These are phyloP conservation scores for Cardiosporidium cionae DNA, from an alignment of 169 alveolate genomes.

Conservation along the genomic window DNA sequence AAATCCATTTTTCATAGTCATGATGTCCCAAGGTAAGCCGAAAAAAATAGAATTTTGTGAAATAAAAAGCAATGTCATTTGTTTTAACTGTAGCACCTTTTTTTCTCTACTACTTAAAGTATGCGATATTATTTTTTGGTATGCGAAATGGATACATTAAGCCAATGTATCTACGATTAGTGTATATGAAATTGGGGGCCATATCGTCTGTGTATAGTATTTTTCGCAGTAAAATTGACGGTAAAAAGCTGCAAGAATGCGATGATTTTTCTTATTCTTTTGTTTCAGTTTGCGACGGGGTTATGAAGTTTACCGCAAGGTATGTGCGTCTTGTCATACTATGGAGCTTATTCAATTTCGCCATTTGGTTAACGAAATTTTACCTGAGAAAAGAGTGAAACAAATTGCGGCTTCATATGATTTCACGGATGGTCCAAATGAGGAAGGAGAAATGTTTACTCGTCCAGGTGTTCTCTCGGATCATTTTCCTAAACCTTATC, in stretches of 20 bases:
- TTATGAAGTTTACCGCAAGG: conserved; percentile 72
- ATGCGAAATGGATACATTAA: too few relatives aligned
- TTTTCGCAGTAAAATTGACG: too few relatives aligned
- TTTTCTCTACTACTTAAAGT: too few relatives aligned
- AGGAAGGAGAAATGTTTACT: conserved; percentile 72
- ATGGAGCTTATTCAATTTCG: conserved; percentile 70
- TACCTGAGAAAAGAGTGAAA: conserved; percentile 70
- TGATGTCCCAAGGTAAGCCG: conserved; percentile 52
- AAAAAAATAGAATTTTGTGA: too few relatives aligned
- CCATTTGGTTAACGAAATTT: conserved; percentile 66
- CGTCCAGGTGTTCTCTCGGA: conserved; percentile 72
- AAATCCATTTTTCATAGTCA: conserved; percentile 69
- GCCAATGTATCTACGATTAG: too few relatives aligned
- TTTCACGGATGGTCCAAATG: conserved; percentile 76
- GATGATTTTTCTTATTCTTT: too few relatives aligned
- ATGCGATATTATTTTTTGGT: too few relatives aligned
- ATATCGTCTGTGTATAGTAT: too few relatives aligned
- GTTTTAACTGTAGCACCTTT: too few relatives aligned
- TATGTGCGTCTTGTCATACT: conserved; percentile 77
- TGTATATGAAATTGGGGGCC: too few relatives aligned
- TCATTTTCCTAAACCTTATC: conserved; percentile 73
- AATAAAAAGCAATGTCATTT: too few relatives aligned
- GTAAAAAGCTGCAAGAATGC: too few relatives aligned
- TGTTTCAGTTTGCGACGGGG: conserved; percentile 62
- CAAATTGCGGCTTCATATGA: conserved; percentile 74